These are phyloP conservation scores for Odontarrhena argentea DNA, from an alignment of 345 rosid genomes.

Conservation along the genomic window DNA sequence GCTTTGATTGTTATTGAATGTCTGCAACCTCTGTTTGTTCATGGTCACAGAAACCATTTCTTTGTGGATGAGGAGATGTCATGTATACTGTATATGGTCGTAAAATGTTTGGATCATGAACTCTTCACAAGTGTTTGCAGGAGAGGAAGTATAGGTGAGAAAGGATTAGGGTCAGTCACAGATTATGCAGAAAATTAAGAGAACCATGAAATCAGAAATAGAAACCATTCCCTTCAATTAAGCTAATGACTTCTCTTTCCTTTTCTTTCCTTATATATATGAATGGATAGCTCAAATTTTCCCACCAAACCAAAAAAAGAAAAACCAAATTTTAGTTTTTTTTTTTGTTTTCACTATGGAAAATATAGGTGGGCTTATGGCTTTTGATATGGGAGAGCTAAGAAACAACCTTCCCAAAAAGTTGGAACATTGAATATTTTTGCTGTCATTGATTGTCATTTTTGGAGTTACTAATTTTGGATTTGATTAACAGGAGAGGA, in stretches of 20 bases:
- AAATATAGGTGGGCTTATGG: slow-evolving; percentile 39
- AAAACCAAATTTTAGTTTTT: not conserved
- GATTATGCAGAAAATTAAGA: slow-evolving; percentile 24
- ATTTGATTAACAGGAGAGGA: slow-evolving; percentile 54
- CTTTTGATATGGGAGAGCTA: slow-evolving; percentile 59
- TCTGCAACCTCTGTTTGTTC: slow-evolving; percentile 12
- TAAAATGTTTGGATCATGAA: slow-evolving; percentile 28
- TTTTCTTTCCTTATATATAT: slow-evolving; percentile 24
- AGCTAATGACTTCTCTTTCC: slow-evolving; percentile 29
- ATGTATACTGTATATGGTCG: slow-evolving; percentile 6
- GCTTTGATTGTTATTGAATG: slow-evolving; percentile 19
- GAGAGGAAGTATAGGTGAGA: slow-evolving; percentile 45
- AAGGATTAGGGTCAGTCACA: slow-evolving; percentile 37
- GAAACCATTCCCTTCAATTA: slow-evolving; percentile 39
- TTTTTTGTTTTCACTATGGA: slow-evolving; percentile 43
- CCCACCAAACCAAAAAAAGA: slow-evolving; percentile 28
- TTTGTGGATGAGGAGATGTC: slow-evolving; percentile 31
- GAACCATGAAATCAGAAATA: slow-evolving; percentile 37
- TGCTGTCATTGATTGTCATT: not conserved
- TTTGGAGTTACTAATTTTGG: slow-evolving; percentile 1
- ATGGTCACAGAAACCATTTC: slow-evolving; percentile 10
- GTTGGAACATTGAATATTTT: slow-evolving; percentile 31
- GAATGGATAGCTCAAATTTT: slow-evolving; percentile 22
- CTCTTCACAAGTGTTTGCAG: slow-evolving; percentile 38
- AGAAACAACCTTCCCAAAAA: slow-evolving; percentile 61